Evolutionary conservation across 2,329 filamentous ascomycete genomes (phyloP).

Genomic region (Pseudogymnoascus sp.): DNA sequence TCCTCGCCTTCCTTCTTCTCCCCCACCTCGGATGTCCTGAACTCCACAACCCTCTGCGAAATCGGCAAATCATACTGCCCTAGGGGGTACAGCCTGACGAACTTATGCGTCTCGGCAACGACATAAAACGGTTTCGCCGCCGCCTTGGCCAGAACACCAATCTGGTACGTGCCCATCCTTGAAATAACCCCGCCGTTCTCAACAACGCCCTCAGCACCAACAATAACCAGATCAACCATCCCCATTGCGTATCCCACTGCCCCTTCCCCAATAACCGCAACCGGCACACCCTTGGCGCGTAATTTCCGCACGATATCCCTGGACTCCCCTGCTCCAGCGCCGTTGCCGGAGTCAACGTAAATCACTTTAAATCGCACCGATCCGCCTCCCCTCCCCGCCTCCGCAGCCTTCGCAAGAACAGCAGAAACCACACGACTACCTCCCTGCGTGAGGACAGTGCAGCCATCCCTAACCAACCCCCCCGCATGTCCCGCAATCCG

Average conservation of each 20-base stretch:
- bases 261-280: conserved; percentile 70
- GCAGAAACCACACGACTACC: conserved; percentile 77
- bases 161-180: conserved; percentile 76
- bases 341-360: conserved; percentile 54
- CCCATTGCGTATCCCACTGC: conserved; percentile 73
- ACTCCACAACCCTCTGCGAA: conserved; percentile 69
- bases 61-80: conserved; percentile 76
- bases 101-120: conserved; percentile 93
- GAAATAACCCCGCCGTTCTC: conserved; percentile 92
- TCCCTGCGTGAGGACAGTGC: conserved; percentile 82
- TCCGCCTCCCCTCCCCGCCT: conserved; percentile 45
- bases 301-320: conserved; percentile 63
- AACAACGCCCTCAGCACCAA: conserved; percentile 77
- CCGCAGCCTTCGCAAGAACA: conserved; percentile 65
- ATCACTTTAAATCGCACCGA: conserved; percentile 72
- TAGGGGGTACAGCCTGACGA: conserved; percentile 77
- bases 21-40: conserved; percentile 42
- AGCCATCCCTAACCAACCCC: conserved; percentile 69
- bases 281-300: conserved; percentile 66
- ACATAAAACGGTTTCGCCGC: conserved; percentile 71
- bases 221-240: conserved; percentile 60
- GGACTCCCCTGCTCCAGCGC: conserved; percentile 50
- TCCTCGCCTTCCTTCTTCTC: conserved; percentile 18
- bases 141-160: conserved; percentile 70
- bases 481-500: conserved; percentile 74